Evolutionary conservation across 306 rosid species (phyloP), one percentile per base, ranked within the genome.

Genomic region (Quercus dentata): DNA sequence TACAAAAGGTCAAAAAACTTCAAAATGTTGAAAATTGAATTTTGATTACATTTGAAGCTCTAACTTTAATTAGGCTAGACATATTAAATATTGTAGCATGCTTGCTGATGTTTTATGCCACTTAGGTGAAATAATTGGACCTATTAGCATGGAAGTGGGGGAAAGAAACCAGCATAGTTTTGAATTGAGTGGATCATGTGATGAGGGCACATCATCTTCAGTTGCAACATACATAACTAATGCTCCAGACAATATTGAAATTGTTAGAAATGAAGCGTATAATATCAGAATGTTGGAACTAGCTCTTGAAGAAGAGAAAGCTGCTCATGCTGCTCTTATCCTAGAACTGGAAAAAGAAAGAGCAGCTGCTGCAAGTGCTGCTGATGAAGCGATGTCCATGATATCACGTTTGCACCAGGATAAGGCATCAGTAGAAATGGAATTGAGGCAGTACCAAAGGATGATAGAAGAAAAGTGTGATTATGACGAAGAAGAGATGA

Each of bases 321-420:
- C 88, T 19, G 91, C 92, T 58, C 86, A 79, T 56, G 87, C 89
- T 65, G 77, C 89, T 82, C 97, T 96, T 57, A 89, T 74, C 88
- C 67, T 89, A 58, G 99, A 96, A 88, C 92, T 96, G 75, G 99
- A 96, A 86, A 86, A 96, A 88, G 99, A 93, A 92, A 88, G 97
- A 87, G 92, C 97, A 76, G 94, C 99, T 20, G 89, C 98, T 79
- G 97, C 97, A 76, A 86, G 81, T 74, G 97, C 99, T 52, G 97
- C 98, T 3, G 98, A 96, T 61, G 98, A 96, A 88, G 91, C 98
- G n/a, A 89, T 96, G 94, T 94, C 98, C 35, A 93, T 90, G 99
- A 91, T 96, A 81, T 83, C 74, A 1, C 97, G 98, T 58, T 85
- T 96, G 82, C 97, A 96, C 75, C 91, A 87, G 69, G 91, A 91